Base-by-base conservation (phyloP, 140 eudicot genomes). In the Stevia rebaudiana region DNA sequence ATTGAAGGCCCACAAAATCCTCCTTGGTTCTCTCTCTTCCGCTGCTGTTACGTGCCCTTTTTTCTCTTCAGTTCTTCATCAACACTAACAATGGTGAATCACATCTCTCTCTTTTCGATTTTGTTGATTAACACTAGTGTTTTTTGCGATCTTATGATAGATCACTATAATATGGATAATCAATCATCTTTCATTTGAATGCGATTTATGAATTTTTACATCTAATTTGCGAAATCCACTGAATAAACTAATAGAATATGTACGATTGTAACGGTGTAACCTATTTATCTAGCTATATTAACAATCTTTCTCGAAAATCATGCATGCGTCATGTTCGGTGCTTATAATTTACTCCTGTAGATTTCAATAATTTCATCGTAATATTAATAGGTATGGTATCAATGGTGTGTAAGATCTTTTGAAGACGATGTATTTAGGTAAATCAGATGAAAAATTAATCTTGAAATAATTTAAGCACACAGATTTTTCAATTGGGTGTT, bases 1-100 rank as follows among this genome's bases (percentile, higher is more conserved):
- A 51, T 17, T 62, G 12, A 47, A 64, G 79, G 74, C 79, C 79
- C 69, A 74, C 69, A 74, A 13, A 74, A 74, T 74, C 79, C 47
- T 65, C 69, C 63, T 57, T 6, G 73, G 6, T 39, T 33, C 58
- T 10, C 17, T 33, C 30, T 19, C 55, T 19, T 35, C 68, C 43
- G 21, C n/a, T 54, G 71, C 77, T 52, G 65, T 64, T 73, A 42
- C 78, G 67, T 54, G 46, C 37, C 33, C 33, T 28, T 4, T 1
- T 1, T 28, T 28, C 33, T 28, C 33, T 28, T 72, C 40, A 36
- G 51, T 69, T 57, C 21, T 49, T 41, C 72, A 13, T 65, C 68
- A 56, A 18, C 53, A 15, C 43, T 48, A 28, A 66, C 68, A 75
- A 75, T 75, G 80, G 80, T 75, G 64, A 69, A 57, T 50, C 43